Conservation (phyloP, 495 filamentous ascomycete species). For the Aspergillus wentii region DNA sequence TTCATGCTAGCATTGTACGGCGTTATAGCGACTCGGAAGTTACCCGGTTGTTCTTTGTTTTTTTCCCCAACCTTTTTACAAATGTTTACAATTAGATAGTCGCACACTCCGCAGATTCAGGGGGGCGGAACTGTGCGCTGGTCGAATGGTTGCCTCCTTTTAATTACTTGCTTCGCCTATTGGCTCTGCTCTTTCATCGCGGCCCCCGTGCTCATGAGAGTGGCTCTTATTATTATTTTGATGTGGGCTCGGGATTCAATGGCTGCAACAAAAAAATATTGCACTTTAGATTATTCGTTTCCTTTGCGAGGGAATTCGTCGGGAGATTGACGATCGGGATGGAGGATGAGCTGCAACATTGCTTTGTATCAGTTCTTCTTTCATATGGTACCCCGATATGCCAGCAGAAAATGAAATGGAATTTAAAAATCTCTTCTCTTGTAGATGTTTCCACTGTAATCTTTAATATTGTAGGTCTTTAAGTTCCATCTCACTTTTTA, state of each 20-base stretch:
- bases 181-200: constrained; percentile 13
- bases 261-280: constrained; percentile 15
- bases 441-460: too few relatives aligned
- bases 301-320: too few relatives aligned
- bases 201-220: background rate
- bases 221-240: too few relatives aligned
- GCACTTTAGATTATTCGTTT: background rate
- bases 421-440: too few relatives aligned
- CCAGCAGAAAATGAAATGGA: too few relatives aligned
- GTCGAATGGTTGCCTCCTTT: constrained; percentile 52
- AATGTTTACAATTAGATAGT: constrained; percentile 46
- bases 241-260: too few relatives aligned
- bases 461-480: background rate
- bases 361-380: too few relatives aligned
- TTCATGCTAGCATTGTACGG: constrained; percentile 46
- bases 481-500: background rate
- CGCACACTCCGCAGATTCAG: constrained; percentile 38
- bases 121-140: constrained; percentile 58
- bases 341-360: too few relatives aligned
- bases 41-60: constrained; percentile 21
- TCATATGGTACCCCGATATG: background rate
- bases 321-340: too few relatives aligned
- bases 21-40: constrained; percentile 45
- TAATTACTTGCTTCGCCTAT: constrained; percentile 16
- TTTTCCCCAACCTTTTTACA: constrained; percentile 16